These are phyloP conservation scores for Meredithiella fracta DNA, from an alignment of 2,329 filamentous ascomycete genomes.

Conservation along the genomic window DNA sequence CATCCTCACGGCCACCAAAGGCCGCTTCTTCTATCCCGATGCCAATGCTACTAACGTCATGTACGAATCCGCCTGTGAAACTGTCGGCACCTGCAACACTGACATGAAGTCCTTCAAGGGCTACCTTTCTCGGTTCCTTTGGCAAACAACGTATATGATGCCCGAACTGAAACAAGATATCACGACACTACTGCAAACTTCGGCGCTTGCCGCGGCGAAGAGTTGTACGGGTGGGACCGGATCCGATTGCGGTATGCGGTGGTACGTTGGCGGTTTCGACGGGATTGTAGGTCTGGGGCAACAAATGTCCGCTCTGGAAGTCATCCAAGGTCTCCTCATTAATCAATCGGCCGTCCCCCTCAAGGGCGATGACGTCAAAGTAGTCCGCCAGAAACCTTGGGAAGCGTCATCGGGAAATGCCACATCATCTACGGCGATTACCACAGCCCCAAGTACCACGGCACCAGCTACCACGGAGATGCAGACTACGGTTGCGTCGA, in stretches of 20 bases:
- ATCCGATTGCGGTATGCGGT: constrained; percentile 43
- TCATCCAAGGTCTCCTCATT: constrained; percentile 41
- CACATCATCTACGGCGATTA: too few relatives aligned
- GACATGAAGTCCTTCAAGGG: constrained; percentile 56
- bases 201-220: constrained; percentile 37
- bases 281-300: constrained; percentile 40
- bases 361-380: constrained; percentile 30
- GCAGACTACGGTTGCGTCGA: too few relatives aligned
- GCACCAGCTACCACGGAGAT: too few relatives aligned
- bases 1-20: constrained; percentile 33
- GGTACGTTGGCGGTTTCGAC: constrained; percentile 43
- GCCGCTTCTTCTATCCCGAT: constrained; percentile 37
- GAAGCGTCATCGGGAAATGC: background rate
- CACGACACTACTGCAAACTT: constrained; percentile 30
- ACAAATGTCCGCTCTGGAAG: constrained; percentile 48
- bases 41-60: constrained; percentile 41
- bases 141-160: constrained; percentile 38
- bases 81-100: constrained; percentile 35
- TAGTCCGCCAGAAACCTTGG: constrained; percentile 21
- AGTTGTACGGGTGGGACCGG: constrained; percentile 42
- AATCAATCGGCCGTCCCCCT: constrained; percentile 29
- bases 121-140: constrained; percentile 49
- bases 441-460: too few relatives aligned
- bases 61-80: constrained; percentile 52
- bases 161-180: constrained; percentile 35